Percentiles rank a stretch among this genome's conserved stretches.
Evolutionary conservation across 441 rosid species (phyloP).

Genomic region (Lepidium campestre): DNA sequence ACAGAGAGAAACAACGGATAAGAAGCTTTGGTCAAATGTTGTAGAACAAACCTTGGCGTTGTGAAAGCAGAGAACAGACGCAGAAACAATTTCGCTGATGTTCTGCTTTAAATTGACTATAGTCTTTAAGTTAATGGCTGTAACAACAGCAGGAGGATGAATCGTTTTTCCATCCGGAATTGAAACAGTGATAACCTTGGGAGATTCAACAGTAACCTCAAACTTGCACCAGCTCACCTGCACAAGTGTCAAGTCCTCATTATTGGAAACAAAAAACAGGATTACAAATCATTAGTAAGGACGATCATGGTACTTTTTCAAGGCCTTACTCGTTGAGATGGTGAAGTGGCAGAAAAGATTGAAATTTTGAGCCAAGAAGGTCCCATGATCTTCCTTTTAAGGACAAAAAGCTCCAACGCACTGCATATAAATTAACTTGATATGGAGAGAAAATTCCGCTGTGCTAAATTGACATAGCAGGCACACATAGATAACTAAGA

Average conservation of each 20-base stretch:
- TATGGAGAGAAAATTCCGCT: not conserved
- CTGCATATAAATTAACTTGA: slow-evolving; percentile 42
- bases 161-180: slow-evolving; percentile 42
- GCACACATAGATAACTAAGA: not conserved
- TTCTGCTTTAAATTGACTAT: slow-evolving; percentile 73
- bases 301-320: not conserved
- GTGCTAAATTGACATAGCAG: not conserved
- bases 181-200: slow-evolving; percentile 55
- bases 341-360: slow-evolving; percentile 48
- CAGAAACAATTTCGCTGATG: slow-evolving; percentile 83
- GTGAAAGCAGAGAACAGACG: slow-evolving; percentile 86
- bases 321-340: slow-evolving; percentile 68
- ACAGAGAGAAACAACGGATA: slow-evolving; percentile 11
- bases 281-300: not conserved
- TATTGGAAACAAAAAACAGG: slow-evolving; percentile 11
- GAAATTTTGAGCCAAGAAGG: slow-evolving; percentile 91
- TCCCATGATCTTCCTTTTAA: slow-evolving; percentile 84
- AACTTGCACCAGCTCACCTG: slow-evolving; percentile 99
- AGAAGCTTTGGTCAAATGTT: slow-evolving; percentile 14
- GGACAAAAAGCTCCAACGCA: slow-evolving; percentile 92
- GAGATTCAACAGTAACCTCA: slow-evolving; percentile 67
- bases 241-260: slow-evolving; percentile 23
- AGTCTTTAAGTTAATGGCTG: slow-evolving; percentile 92
- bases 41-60: slow-evolving; percentile 77
- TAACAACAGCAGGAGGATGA: slow-evolving; percentile 81